Base-by-base conservation (phyloP, 179 eudicot species). In the Gypsophila paniculata region DNA sequence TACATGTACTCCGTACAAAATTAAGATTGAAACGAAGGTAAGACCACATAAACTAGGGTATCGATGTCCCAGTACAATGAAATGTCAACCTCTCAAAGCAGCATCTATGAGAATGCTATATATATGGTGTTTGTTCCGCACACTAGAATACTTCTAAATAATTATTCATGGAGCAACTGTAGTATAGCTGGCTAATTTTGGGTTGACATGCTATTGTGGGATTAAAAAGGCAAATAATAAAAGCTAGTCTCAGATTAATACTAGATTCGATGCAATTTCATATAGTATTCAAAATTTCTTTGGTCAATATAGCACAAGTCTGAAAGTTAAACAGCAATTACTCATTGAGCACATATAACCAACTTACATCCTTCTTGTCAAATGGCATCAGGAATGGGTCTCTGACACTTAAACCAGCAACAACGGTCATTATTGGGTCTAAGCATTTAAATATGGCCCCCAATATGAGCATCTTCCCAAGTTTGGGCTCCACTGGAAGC, bases 381-480 rank as follows among this genome's bases (percentile, higher is more conserved):
- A 90, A 96, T 70, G 99, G 99, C 80, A 87, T 85, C 78, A 95
- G 93, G 79, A 95, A 95, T 78, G 99, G 99, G 81, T 95, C 99
- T 77, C 93, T 88, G 75, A 90, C 95, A 79, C 99, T 95, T 29
- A 95, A 90, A 44, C 95, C 99, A 72, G 99, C 94, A 52, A 92
- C 99, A 77, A 95, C 86, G 8, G 99, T 95, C 79, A 95, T 66
- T 73, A 95, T 80, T 72, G 99, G 99, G 76, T 95, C 99, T 83
- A 90, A 86, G 85, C 99, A 95, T 71, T 85, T 80, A 78, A 92
- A 95, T 38, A 95, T 84, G 70, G 99, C 93, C 69, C 99, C 99
- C 95, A 95, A 90, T 72, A 95, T 81, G 52, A 95, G 84, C 99
- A 95, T 94, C 78, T 94, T 94, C 73, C 99, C 99, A 48, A 94